phyloP scores from a whole-genome alignment of 345 rosid species.

The Aquilaria malaccensis region DNA sequence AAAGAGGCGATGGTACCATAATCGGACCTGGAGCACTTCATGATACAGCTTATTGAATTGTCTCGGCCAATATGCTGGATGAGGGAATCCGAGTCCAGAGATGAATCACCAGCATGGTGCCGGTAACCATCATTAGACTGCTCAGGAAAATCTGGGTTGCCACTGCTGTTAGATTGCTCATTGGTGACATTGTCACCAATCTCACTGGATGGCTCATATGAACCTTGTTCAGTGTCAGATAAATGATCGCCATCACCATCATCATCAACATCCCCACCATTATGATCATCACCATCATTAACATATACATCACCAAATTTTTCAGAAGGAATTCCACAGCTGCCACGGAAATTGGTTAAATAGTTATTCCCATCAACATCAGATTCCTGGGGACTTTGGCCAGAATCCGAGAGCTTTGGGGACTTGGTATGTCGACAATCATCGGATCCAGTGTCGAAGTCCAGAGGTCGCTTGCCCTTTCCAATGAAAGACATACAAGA shows the following conservation, averaged over 20 bases:
- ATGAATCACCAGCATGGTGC: constrained; percentile 35
- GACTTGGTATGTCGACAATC: constrained; percentile 8
- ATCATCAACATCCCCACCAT: not conserved
- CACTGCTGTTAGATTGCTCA: too few relatives aligned
- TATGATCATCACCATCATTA: not conserved
- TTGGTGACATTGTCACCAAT: too few relatives aligned
- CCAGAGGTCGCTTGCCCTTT: constrained; percentile 35
- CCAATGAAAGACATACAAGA: constrained; percentile 33
- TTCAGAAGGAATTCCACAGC: not conserved
- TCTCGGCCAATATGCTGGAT: constrained; percentile 71
- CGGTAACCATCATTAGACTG: constrained; percentile 11
- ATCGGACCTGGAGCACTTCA: constrained; percentile 77
- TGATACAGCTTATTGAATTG: constrained; percentile 60
- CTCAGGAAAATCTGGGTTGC: constrained; percentile 1
- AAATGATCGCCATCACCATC: not conserved
- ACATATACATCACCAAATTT: constrained; percentile 12
- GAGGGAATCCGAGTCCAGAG: constrained; percentile 48
- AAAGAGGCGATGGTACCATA: constrained; percentile 70
- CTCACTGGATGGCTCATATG: constrained; percentile 2
- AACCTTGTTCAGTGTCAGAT: not conserved
- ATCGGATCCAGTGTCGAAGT: constrained; percentile 22
- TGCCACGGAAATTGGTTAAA: too few relatives aligned
- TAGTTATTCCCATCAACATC: not conserved
- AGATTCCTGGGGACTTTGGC: constrained; percentile 3
- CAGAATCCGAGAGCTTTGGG: not conserved